These are phyloP conservation scores for Fraxinus sp. DNA, from an alignment of 305 asterid genomes.

Conservation along the genomic window DNA sequence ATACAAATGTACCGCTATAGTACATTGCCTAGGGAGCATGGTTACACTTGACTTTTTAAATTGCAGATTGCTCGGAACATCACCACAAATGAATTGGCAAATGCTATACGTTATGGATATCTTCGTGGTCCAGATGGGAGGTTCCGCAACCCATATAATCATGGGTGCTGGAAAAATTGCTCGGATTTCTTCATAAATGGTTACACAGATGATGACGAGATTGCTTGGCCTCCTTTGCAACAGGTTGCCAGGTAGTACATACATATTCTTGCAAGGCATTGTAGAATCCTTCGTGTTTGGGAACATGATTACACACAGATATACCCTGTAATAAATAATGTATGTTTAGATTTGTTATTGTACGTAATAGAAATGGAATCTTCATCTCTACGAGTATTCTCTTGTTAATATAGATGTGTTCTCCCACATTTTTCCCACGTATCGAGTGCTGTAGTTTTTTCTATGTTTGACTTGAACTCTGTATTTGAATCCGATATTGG, in stretches of 20 bases:
- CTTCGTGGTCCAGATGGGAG: slow-evolving; percentile 90
- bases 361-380: not conserved
- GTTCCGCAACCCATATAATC: slow-evolving; percentile 87
- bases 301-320: not conserved
- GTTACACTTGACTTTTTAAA: not conserved
- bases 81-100: slow-evolving; percentile 87
- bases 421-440: not conserved
- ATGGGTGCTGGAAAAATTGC: slow-evolving; percentile 86
- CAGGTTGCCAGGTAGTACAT: slow-evolving; percentile 48
- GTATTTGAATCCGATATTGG: not conserved
- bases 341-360: not conserved
- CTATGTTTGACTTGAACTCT: not conserved
- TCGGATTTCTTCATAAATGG: slow-evolving; percentile 78
- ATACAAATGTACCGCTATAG: not conserved
- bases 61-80: slow-evolving; percentile 82
- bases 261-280: not conserved
- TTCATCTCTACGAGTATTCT: not conserved
- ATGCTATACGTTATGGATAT: slow-evolving; percentile 78
- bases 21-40: not conserved
- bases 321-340: not conserved
- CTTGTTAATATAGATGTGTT: not conserved
- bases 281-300: slow-evolving; percentile 19
- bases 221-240: slow-evolving; percentile 91
- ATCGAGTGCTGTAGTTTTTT: not conserved
- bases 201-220: slow-evolving; percentile 71